Evolutionary conservation across 352 stramenopile species (phyloP), one percentile per base, ranked within the genome.

Genomic region (Phytophthora rubi): DNA sequence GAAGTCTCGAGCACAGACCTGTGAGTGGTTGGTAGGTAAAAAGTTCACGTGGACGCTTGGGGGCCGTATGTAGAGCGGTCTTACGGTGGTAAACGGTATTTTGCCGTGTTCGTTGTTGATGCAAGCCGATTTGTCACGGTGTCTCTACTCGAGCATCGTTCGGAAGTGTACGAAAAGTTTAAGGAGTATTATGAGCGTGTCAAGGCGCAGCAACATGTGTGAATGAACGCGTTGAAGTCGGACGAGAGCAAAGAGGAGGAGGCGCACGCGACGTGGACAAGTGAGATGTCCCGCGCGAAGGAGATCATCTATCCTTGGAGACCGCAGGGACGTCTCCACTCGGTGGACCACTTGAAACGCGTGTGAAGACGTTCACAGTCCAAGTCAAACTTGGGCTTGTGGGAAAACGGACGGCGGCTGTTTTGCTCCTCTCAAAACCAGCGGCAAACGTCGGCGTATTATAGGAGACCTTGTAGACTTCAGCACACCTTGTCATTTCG

Each of bases 91-190:
- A 62, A 62, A 18, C 21, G 37, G 1, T 62, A 53, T 3, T 62
- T 62, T 32, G 39, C 23, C 1, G 13, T 62, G 4, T 54, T 47
- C 21, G 67, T 75, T 28, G 67, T 70, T 48, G 67, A 74, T 9
- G 68, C 61, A 1, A 67, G 35, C 28, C 44, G 66, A 5, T 68
- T 65, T 55, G 53, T 59, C 1, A 70, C 42, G 44, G 9, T 74
- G 21, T 60, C 54, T n/a, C 18, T 68, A 5, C 7, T 75, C 2
- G 52, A 61, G 21, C 23, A 61, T 48, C 56, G 62, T 5, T 68
- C 68, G 5, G 68, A 75, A 23, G 8, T 71, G 3, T 75, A 70
- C 42, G 13, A 64, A 4, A 58, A 65, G 10, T 75, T 70, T 55
- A 28, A 59, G 9, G 30, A 59, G n/a, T 75, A 75, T 8, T 61